These are phyloP conservation scores for Cytospora mali DNA, from an alignment of 2,329 filamentous ascomycete species.

Conservation along the genomic window DNA sequence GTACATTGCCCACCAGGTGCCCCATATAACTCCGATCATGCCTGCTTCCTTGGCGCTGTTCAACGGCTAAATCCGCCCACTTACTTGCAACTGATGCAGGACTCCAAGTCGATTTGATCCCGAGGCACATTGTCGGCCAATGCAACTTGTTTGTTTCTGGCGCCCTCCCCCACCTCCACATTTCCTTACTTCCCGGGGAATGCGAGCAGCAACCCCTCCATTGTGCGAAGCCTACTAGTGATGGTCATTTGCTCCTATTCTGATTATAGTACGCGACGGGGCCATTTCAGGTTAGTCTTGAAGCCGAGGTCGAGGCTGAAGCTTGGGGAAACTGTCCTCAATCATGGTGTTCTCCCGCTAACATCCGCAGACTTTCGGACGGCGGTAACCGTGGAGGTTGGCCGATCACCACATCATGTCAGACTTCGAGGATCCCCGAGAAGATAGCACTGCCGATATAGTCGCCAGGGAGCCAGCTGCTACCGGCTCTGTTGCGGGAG, in stretches of 20 bases:
- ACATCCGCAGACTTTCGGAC: conserved; percentile 10
- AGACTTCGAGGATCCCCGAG: conserved; percentile 20
- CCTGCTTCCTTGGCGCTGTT: background rate
- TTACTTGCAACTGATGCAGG: background rate
- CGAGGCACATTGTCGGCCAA: background rate
- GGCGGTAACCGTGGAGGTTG: conserved; percentile 3
- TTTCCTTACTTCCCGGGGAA: background rate
- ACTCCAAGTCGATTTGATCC: background rate
- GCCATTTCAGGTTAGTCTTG: background rate
- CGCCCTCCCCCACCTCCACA: conserved; percentile 13
- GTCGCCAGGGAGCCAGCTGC: conserved; percentile 15
- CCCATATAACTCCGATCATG: too few species aligned
- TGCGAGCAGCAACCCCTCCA: background rate
- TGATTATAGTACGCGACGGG: background rate
- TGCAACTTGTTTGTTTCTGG: background rate
- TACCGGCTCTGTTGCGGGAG: conserved; percentile 24
- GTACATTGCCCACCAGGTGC: background rate
- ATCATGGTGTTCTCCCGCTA: conserved; percentile 13
- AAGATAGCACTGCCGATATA: conserved; percentile 6
- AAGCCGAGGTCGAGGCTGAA: background rate
- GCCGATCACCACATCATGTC: conserved; percentile 16
- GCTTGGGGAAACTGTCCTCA: background rate
- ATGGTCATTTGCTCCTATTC: background rate
- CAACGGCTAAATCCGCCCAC: background rate
- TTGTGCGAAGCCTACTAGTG: background rate